A percentile compares a stretch with the other conserved stretches of the same genome.
Conservation (phyloP, 1,284 basidiomycete species). For the Trametes pubescens region DNA sequence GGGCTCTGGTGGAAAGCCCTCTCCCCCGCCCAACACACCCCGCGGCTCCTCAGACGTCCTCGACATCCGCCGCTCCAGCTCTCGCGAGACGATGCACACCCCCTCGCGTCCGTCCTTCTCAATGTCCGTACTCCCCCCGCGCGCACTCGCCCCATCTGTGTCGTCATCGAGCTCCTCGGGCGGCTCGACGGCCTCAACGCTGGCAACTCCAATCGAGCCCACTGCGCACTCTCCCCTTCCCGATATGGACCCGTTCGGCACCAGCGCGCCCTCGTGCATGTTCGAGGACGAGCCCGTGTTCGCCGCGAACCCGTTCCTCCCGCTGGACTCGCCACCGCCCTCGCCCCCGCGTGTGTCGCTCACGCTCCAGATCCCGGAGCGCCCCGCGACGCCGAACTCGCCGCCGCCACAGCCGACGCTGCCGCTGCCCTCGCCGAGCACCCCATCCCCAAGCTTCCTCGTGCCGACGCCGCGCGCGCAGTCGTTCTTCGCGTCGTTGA, state of each 20-base stretch:
- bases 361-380: slow-evolving; percentile 25
- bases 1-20: slow-evolving; percentile 39
- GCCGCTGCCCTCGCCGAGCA: slow-evolving; percentile 39
- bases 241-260: slow-evolving; percentile 29
- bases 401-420: slow-evolving; percentile 40
- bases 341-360: slow-evolving; percentile 19
- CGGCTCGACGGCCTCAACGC: slow-evolving; percentile 35
- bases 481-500: slow-evolving; percentile 39
- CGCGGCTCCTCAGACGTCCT: slow-evolving; percentile 30
- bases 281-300: slow-evolving; percentile 31
- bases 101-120: slow-evolving; percentile 32
- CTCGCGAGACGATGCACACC: slow-evolving; percentile 30
- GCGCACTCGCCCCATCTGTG: slow-evolving; percentile 24
- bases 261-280: slow-evolving; percentile 27
- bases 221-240: slow-evolving; percentile 15
- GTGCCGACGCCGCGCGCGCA: slow-evolving; percentile 34
- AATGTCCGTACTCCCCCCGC: slow-evolving; percentile 19
- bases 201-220: slow-evolving; percentile 37
- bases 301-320: slow-evolving; percentile 33
- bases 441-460: slow-evolving; percentile 41
- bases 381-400: slow-evolving; percentile 30
- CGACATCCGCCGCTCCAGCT: slow-evolving; percentile 32
- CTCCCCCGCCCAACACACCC: slow-evolving; percentile 32
- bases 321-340: slow-evolving; percentile 30
- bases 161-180: slow-evolving; percentile 34